A percentile compares a stretch with the other conserved stretches of the same genome.
Evolutionary conservation across 208 protist species (phyloP).

Genomic region (Crithidia sp.): DNA sequence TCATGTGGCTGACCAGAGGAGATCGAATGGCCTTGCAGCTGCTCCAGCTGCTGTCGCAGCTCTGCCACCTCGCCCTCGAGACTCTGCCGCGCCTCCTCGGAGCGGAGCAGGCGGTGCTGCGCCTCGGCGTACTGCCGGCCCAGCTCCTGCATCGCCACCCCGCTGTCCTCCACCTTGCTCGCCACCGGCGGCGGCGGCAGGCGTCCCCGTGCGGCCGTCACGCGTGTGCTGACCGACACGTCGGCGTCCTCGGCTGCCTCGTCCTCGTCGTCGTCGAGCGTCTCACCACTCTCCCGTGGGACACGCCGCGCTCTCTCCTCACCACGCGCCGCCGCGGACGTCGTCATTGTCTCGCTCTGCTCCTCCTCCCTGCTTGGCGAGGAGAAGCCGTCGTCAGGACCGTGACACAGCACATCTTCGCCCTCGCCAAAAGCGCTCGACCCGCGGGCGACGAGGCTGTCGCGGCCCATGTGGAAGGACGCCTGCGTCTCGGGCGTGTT

Average conservation of each 20-base stretch:
- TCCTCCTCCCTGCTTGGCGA: conserved; percentile 6
- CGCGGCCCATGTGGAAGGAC: conserved; percentile 17
- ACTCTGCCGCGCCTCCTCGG: conserved; percentile 36
- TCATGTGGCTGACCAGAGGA: background rate
- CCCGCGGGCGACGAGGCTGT: background rate
- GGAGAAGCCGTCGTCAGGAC: background rate
- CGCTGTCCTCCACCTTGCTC: conserved; percentile 30
- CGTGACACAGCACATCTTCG: conserved; percentile 8
- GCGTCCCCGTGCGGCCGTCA: conserved; percentile 11
- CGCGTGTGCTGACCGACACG: conserved; percentile 34
- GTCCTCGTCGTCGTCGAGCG: conserved; percentile 22
- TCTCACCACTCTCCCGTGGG: background rate
- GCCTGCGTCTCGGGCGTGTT: conserved; percentile 17
- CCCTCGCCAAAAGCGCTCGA: background rate
- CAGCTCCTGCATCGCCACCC: conserved; percentile 40
- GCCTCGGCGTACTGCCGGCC: conserved; percentile 51
- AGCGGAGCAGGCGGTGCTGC: conserved; percentile 39
- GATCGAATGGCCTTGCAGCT: conserved; percentile 18
- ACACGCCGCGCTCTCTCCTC: background rate
- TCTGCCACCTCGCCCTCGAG: conserved; percentile 48
- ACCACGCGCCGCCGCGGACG: conserved; percentile 5
- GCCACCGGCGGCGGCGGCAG: background rate
- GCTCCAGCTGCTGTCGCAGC: conserved; percentile 22
- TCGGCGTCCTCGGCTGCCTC: conserved; percentile 14
- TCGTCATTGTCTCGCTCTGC: conserved; percentile 20